Evolutionary conservation across 75 land plant genomes (phyloP).

Genomic region (Adiantum capillusveneris): DNA sequence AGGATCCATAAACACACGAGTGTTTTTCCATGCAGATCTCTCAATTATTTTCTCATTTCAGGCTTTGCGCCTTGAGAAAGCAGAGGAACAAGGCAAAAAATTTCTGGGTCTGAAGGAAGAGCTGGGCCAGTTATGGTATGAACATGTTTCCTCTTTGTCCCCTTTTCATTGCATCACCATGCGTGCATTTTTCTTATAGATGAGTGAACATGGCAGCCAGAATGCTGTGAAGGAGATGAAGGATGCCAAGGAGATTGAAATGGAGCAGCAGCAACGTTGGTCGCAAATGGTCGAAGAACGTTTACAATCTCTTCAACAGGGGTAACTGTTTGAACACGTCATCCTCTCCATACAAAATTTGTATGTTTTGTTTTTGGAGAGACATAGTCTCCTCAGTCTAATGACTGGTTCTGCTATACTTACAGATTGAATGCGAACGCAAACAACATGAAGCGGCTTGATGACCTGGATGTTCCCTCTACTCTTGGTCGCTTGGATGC

Average conservation of each 20-base stretch:
- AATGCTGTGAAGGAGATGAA: constrained; percentile 9
- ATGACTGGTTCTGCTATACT: not conserved
- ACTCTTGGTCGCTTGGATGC: not conserved
- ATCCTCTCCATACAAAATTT: not conserved
- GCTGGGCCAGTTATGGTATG: constrained; percentile 11
- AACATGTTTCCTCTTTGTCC: not conserved
- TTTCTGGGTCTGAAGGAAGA: constrained; percentile 17
- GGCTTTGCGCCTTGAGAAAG: constrained; percentile 25
- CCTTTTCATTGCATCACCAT: too few relatives aligned
- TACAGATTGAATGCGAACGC: constrained; percentile 10
- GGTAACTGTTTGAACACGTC: not conserved
- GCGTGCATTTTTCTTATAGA: too few relatives aligned
- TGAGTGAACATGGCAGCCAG: constrained; percentile 16
- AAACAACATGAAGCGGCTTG: not conserved
- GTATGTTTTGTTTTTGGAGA: not conserved
- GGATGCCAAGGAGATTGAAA: constrained; percentile 10
- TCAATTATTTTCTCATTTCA: constrained; percentile 1
- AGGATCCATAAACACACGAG: not conserved
- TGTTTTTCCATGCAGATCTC: not conserved
- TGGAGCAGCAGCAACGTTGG: constrained; percentile 12
- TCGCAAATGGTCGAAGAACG: constrained; percentile 12
- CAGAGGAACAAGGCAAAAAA: constrained; percentile 26
- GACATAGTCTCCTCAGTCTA: not conserved
- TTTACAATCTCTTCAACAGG: constrained; percentile 8
- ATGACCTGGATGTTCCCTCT: too few relatives aligned